phyloP scores from a whole-genome alignment of 169 alveolate genomes.

The Plasmodium relictum region DNA sequence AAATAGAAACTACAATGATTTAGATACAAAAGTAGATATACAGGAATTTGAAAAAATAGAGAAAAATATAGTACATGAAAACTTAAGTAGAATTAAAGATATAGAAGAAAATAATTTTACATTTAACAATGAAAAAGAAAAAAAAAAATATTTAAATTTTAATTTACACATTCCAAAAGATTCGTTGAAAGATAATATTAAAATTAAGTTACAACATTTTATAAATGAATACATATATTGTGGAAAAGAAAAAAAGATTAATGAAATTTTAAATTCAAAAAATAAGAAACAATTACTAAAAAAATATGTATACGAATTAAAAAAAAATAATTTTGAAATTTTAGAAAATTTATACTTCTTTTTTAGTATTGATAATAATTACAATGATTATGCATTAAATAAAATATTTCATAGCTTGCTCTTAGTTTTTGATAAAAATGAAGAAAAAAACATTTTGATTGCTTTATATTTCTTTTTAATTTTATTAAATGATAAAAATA shows the following conservation, averaged over 20 bases:
- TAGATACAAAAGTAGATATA: not conserved
- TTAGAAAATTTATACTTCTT: slow-evolving; percentile 38
- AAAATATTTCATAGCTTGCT: slow-evolving; percentile 52
- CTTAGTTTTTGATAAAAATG: slow-evolving; percentile 28
- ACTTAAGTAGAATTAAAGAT: not conserved
- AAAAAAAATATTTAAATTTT: not conserved
- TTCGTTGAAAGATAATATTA: slow-evolving; percentile 11
- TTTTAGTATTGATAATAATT: slow-evolving; percentile 19
- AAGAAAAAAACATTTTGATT: slow-evolving; percentile 35
- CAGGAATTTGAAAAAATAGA: not conserved
- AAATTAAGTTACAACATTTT: not conserved
- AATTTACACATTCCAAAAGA: slow-evolving; percentile 15
- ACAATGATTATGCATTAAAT: slow-evolving; percentile 32
- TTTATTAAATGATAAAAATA: slow-evolving; percentile 24
- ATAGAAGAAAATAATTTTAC: not conserved
- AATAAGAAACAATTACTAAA: slow-evolving; percentile 56
- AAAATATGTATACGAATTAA: slow-evolving; percentile 48
- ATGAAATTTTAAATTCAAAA: slow-evolving; percentile 17
- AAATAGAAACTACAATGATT: not conserved
- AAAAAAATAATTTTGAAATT: slow-evolving; percentile 27
- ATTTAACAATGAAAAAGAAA: not conserved
- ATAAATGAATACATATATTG: slow-evolving; percentile 47
- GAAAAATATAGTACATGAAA: not conserved
- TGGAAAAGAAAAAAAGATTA: slow-evolving; percentile 24
- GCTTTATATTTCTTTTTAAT: slow-evolving; percentile 21